Evolutionary conservation across 768 basidiomycete genomes (phyloP).

Genomic region (Crepidotus variabilis): DNA sequence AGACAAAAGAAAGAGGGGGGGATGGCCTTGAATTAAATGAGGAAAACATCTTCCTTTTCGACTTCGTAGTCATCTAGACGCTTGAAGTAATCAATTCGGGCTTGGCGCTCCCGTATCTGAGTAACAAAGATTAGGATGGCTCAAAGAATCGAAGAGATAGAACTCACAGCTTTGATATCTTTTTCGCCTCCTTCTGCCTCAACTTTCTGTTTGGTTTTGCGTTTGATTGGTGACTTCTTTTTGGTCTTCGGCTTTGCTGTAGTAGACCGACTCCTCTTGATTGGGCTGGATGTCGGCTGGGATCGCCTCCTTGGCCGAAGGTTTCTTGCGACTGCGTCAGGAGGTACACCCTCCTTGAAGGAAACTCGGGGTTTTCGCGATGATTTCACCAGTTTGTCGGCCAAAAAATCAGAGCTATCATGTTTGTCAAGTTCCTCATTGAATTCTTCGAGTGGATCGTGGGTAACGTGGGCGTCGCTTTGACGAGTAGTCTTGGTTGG

Average conservation of each 20-base stretch:
- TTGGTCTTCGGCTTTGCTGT: conserved; percentile 9
- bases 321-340: conserved; percentile 8
- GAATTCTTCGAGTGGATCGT: conserved; percentile 16
- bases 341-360: conserved; percentile 1
- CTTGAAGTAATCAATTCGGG: conserved; percentile 50
- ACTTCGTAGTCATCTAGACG: conserved; percentile 49
- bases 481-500: conserved; percentile 25
- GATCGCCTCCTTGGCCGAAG: conserved; percentile 15
- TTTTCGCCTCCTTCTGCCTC: background rate
- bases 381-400: conserved; percentile 6
- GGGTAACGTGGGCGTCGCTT: background rate
- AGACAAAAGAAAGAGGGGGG: background rate
- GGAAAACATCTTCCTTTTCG: conserved; percentile 55
- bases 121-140: background rate
- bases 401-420: conserved; percentile 9
- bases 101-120: conserved; percentile 44
- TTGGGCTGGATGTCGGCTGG: background rate
- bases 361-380: background rate
- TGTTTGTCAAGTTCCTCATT: conserved; percentile 14
- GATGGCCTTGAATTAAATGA: conserved; percentile 34
- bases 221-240: conserved; percentile 8
- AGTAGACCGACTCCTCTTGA: conserved; percentile 1
- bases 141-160: background rate
- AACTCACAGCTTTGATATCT: background rate
- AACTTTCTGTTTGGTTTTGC: conserved; percentile 1